Base-by-base conservation (phyloP, 352 stramenopile genomes). In the Globisporangium paddicum region DNA sequence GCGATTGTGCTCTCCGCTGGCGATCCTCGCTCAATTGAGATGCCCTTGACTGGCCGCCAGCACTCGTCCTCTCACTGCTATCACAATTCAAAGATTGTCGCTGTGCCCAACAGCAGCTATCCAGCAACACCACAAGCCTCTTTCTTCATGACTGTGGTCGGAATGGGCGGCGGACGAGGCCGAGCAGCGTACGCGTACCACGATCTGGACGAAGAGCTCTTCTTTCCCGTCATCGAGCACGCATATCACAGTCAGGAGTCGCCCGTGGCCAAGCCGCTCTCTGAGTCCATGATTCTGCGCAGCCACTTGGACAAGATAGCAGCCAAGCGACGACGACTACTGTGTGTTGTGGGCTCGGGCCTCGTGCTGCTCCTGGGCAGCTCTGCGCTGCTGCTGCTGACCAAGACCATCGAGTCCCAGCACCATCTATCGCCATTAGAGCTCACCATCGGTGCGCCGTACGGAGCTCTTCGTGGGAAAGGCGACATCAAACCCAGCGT, bases 191-290 rank as follows among this genome's bases (percentile, higher is more conserved):
- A 47, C 49, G 58, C 58, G 40, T 64, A 64, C 34, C 58, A 49
- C 28, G 58, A 64, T 21, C 42, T 64, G 49, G 58, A 64, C 34
- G 58, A 64, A 41, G 48, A 64, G 21, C 18, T 57, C 19, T 51
- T 48, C 38, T 64, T 47, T 49, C 58, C 58, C 18, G 30, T 26
- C 30, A n/a, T 52, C 7, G 58, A 64, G 3, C 49, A 52, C 42
- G 49, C 34, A 2, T 64, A 64, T 21, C 58, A 64, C 40, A 59
- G 58, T 34, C 58, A 64, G 13, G 42, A 51, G 58, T 64, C 58
- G 18, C 58, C 58, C 5, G 23, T 35, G 18, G 19, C 34, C 21
- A 55, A 47, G n/a, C 30, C 26, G 10, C 49, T 55, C 30, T 64
- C 58, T 16, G 58, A 64, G 42, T 59, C 49, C 10, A 23, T 41